Conservation (phyloP, 1,139 yeast genomes). For the Yamadazyma conglobata region DNA sequence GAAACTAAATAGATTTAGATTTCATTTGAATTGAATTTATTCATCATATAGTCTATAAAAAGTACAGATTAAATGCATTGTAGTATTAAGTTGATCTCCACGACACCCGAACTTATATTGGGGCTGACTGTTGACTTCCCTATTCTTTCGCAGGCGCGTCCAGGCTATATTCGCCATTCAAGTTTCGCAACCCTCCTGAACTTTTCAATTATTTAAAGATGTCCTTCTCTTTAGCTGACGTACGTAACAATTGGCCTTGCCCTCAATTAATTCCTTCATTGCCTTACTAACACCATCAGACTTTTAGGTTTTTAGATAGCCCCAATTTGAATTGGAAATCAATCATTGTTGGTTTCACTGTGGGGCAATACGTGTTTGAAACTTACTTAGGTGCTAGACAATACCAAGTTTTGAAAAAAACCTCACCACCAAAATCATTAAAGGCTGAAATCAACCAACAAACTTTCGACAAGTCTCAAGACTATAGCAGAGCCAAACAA, state of each 20-base stretch:
- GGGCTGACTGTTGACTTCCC: too few species aligned
- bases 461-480: slow-evolving; percentile 75
- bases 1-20: slow-evolving; percentile 52
- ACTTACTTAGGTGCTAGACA: slow-evolving; percentile 75
- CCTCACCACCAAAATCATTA: slow-evolving; percentile 61
- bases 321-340: slow-evolving; percentile 76
- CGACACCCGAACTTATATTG: too few species aligned
- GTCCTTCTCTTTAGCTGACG: slow-evolving; percentile 15
- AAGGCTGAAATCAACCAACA: slow-evolving; percentile 64
- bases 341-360: slow-evolving; percentile 68
- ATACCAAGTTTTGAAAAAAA: slow-evolving; percentile 56
- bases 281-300: slow-evolving; percentile 16
- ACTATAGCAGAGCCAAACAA: slow-evolving; percentile 79
- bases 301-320: slow-evolving; percentile 31
- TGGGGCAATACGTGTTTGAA: slow-evolving; percentile 74
- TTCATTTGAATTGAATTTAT: slow-evolving; percentile 7
- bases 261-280: too few species aligned
- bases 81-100: too few species aligned
- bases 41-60: slow-evolving; percentile 13
- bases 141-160: too few species aligned
- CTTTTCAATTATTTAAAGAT: too few species aligned
- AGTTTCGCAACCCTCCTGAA: too few species aligned
- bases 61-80: slow-evolving; percentile 9
- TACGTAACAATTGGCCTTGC: slow-evolving; percentile 7
- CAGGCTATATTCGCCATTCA: too few species aligned